These are phyloP conservation scores for Microbotryum intermedium DNA, from an alignment of 1,284 basidiomycete species.

Conservation along the genomic window DNA sequence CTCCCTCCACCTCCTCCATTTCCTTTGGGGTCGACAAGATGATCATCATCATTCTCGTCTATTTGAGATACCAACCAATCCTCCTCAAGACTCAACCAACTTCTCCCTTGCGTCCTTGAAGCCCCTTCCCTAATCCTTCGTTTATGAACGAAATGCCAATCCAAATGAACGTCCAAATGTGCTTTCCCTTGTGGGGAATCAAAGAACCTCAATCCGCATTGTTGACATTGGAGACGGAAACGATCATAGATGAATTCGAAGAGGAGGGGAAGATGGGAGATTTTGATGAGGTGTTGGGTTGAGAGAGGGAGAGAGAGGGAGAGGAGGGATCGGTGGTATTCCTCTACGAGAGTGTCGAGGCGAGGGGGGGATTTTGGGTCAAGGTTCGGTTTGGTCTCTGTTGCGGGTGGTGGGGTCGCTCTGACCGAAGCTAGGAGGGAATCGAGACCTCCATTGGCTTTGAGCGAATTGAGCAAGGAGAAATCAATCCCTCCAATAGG, in stretches of 20 bases:
- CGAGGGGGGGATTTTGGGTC: background rate
- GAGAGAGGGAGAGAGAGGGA: slow-evolving; percentile 57
- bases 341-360: too few species aligned
- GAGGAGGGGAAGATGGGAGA: slow-evolving; percentile 5
- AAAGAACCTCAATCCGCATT: slow-evolving; percentile 83
- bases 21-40: background rate
- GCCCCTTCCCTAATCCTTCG: slow-evolving; percentile 73
- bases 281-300: slow-evolving; percentile 49
- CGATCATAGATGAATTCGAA: slow-evolving; percentile 57
- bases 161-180: slow-evolving; percentile 78
- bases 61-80: slow-evolving; percentile 36
- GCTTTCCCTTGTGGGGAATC: slow-evolving; percentile 63
- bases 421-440: slow-evolving; percentile 20
- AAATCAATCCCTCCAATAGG: slow-evolving; percentile 18
- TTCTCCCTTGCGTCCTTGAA: slow-evolving; percentile 78
- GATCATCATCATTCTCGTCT: background rate
- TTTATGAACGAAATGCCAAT: slow-evolving; percentile 96
- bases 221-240: slow-evolving; percentile 77
- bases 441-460: slow-evolving; percentile 22
- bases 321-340: too few species aligned
- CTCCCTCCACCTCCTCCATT: slow-evolving; percentile 10
- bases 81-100: slow-evolving; percentile 79
- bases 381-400: slow-evolving; percentile 11
- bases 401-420: slow-evolving; percentile 30
- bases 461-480: slow-evolving; percentile 21